Evolutionary conservation across 345 rosid species (phyloP).

Genomic region (Viola odorata): DNA sequence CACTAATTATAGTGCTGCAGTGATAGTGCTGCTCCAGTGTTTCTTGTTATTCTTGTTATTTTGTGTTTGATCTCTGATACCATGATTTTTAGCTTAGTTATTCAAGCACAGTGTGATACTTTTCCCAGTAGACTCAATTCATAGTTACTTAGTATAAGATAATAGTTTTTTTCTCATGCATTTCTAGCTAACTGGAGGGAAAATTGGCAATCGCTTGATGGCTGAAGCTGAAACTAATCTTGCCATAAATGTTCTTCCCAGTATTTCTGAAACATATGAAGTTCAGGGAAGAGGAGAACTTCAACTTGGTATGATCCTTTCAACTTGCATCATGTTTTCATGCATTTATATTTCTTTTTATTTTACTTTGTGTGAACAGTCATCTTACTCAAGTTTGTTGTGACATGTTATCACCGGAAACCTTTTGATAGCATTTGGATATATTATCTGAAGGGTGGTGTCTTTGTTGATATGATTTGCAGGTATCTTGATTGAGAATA

Average conservation of each 20-base stretch:
- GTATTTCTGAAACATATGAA: constrained; percentile 78
- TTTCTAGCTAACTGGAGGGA: constrained; percentile 83
- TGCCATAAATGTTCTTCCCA: constrained; percentile 91
- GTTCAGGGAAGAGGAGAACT: constrained; percentile 99
- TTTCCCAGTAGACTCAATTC: no score
- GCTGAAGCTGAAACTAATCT: constrained; percentile 99
- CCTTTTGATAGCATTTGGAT: background rate
- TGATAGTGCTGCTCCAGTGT: no score
- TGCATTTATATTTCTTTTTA: background rate
- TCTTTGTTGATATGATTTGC: constrained; percentile 16
- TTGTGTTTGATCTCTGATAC: background rate
- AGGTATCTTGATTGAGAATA: constrained; percentile 97
- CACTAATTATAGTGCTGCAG: no score
- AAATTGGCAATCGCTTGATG: constrained; percentile 77
- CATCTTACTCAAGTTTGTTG: background rate
- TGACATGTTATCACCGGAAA: background rate
- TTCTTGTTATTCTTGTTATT: no score
- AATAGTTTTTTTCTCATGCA: constrained; percentile 16
- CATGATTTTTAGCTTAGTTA: background rate
- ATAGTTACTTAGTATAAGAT: constrained; percentile 9
- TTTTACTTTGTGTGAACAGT: background rate
- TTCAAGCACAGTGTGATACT: background rate
- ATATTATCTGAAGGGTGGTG: constrained; percentile 10
- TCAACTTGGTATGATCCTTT: constrained; percentile 71
- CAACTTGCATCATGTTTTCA: constrained; percentile 5